Evolutionary conservation across 2,329 filamentous ascomycete species (phyloP), one percentile per base, ranked within the genome.

Genomic region (Cladosporium sp.): DNA sequence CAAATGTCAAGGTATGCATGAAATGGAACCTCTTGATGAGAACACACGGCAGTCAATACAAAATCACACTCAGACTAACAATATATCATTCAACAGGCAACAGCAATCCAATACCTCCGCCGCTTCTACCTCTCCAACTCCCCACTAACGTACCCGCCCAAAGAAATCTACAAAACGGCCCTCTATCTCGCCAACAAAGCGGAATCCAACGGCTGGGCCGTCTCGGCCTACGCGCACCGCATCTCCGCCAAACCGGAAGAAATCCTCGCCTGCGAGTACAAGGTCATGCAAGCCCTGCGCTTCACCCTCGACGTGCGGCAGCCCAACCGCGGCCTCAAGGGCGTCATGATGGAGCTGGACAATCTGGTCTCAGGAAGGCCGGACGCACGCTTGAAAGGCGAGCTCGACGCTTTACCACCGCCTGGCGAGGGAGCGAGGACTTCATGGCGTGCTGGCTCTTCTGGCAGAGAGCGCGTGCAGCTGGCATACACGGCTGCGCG

Each of bases 101-200:
- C 91, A 6, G 88, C 89, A 3, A 86, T 92, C 54, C 83, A 94
- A 63, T 96, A 94, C 67, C 79, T 98, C 53, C 86, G 88, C 50
- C 86, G 93, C 51, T 97, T 98, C 77, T 98, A 97, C 73, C 79
- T 95, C 32, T 92, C 87, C 63, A 95, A 97, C 71, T 94, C 88
- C 35, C 82, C 91, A 62, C 95, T 97, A 88, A 95, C 91, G 25
- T 97, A 98, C 66, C 88, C 92, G 55, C 92, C 91, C 0, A 86
- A 88, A 55, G 84, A 89, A 55, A 86, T 97, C 58, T 83, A 95
- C 66, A 88, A 91, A 64, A 93, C 90, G 25, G 88, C 87, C 30
- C 79, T 98, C 49, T 97, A 94, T 74, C 87, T 98, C 56, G 90
- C 90, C 8, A 90, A 85, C 62, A 98, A 98, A 72, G 88, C 89